phyloP scores from a whole-genome alignment of 2,329 filamentous ascomycete species.

The Phyllosticta capitalensis region DNA sequence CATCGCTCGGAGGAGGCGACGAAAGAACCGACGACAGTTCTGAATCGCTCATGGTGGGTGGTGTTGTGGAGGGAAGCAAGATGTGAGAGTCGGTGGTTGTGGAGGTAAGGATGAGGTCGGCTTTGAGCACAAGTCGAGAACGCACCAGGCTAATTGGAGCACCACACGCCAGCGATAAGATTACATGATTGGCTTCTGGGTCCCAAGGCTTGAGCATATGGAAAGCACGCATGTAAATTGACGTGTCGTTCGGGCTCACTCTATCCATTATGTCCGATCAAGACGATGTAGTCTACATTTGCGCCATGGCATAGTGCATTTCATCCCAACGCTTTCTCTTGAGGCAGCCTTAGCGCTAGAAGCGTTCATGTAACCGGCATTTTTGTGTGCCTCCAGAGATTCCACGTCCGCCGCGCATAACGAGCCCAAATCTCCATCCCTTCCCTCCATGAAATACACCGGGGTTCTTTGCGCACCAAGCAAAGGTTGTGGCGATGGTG shows the following conservation, averaged over 20 bases:
- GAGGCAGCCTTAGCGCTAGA: not conserved
- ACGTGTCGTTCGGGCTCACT: not conserved
- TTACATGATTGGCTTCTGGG: conserved; percentile 10
- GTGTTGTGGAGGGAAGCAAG: conserved; percentile 10
- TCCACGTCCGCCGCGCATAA: not conserved
- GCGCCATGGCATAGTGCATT: not conserved
- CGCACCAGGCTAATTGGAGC: conserved; percentile 6
- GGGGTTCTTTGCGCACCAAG: not conserved
- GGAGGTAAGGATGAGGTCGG: conserved; percentile 9
- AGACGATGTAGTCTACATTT: not conserved
- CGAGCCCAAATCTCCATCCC: not conserved
- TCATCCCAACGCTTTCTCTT: not conserved
- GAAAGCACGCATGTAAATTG: not conserved
- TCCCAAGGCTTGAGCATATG: conserved; percentile 1
- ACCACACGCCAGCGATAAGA: conserved; percentile 9
- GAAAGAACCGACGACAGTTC: conserved; percentile 48
- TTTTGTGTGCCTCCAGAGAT: not conserved
- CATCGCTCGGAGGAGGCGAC: conserved; percentile 49
- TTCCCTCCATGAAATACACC: not conserved
- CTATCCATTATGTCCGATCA: not conserved
- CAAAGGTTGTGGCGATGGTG: not conserved
- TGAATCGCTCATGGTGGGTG: conserved; percentile 42
- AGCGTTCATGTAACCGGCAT: not conserved
- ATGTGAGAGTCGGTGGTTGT: conserved; percentile 7
- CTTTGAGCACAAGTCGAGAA: conserved; percentile 9